Evolutionary conservation across 805 yeast species (phyloP).

Genomic region (Candida caryicola): DNA sequence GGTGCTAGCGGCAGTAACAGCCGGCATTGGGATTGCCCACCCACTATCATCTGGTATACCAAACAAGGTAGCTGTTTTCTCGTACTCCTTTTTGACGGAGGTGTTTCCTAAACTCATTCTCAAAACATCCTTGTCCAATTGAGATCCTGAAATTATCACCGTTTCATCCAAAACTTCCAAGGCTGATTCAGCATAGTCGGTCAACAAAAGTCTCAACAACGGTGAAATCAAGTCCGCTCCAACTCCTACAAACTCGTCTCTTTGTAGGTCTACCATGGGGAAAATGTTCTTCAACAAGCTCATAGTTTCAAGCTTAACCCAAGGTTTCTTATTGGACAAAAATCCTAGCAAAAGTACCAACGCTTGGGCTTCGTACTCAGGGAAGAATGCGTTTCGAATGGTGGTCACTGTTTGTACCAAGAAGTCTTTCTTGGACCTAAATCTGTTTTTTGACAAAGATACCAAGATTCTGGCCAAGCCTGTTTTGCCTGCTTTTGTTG

Average conservation of each 20-base stretch:
- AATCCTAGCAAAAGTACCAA: slow-evolving; percentile 76
- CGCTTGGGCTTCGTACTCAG: slow-evolving; percentile 68
- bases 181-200: slow-evolving; percentile 87
- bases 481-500: slow-evolving; percentile 53
- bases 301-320: slow-evolving; percentile 83
- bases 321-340: slow-evolving; percentile 67
- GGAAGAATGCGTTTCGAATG: slow-evolving; percentile 67
- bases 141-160: slow-evolving; percentile 80
- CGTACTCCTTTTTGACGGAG: slow-evolving; percentile 75
- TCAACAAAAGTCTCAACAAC: slow-evolving; percentile 67
- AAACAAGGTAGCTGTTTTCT: slow-evolving; percentile 81
- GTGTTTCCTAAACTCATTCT: slow-evolving; percentile 88
- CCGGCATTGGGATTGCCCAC: slow-evolving; percentile 97
- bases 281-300: slow-evolving; percentile 69
- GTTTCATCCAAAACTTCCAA: slow-evolving; percentile 87
- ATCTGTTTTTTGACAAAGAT: slow-evolving; percentile 73
- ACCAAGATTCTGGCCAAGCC: slow-evolving; percentile 68
- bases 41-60: slow-evolving; percentile 96
- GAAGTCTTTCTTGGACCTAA: slow-evolving; percentile 89
- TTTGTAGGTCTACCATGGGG: slow-evolving; percentile 71
- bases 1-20: slow-evolving; percentile 82
- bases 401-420: slow-evolving; percentile 74
- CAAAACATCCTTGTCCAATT: slow-evolving; percentile 85
- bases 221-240: slow-evolving; percentile 97
- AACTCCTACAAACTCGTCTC: slow-evolving; percentile 78